A percentile compares a stretch with the other conserved stretches of the same genome.
Conservation (phyloP, 345 rosid species). For the Hevea brasiliensis region DNA sequence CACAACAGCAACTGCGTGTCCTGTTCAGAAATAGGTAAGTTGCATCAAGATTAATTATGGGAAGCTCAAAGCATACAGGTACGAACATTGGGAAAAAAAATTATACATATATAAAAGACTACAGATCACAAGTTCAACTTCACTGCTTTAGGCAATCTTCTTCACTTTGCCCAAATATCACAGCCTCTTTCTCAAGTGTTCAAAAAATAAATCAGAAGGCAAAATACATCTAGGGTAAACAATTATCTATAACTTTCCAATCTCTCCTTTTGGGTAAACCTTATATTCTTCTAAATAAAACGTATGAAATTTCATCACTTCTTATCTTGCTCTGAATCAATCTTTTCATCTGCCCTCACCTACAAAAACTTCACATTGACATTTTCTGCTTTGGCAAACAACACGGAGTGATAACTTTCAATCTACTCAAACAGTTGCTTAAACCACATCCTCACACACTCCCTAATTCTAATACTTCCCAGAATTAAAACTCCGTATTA, state of each 20-base stretch:
- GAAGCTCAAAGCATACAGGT: neutral
- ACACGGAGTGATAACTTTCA: neutral
- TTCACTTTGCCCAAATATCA: neutral
- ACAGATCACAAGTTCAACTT: neutral
- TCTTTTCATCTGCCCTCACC: neutral
- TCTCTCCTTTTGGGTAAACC: neutral
- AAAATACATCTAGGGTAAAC: neutral
- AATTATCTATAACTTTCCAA: neutral
- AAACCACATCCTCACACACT: neutral
- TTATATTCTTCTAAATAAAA: neutral
- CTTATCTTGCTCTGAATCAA: neutral
- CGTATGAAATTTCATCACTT: neutral
- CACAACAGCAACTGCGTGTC: constrained; percentile 94
- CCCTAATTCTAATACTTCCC: neutral
- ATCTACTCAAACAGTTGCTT: neutral
- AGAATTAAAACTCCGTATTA: neutral
- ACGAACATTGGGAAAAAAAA: neutral
- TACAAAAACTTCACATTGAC: neutral
- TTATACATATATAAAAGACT: neutral
- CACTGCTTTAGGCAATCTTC: neutral
- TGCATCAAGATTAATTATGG: neutral
- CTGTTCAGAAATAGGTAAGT: constrained; percentile 38
- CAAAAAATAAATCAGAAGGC: neutral
- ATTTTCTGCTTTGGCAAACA: neutral
- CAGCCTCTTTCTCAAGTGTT: neutral